Evolutionary conservation across 805 yeast species (phyloP).

Genomic region (Barnettozyma siamensis): DNA sequence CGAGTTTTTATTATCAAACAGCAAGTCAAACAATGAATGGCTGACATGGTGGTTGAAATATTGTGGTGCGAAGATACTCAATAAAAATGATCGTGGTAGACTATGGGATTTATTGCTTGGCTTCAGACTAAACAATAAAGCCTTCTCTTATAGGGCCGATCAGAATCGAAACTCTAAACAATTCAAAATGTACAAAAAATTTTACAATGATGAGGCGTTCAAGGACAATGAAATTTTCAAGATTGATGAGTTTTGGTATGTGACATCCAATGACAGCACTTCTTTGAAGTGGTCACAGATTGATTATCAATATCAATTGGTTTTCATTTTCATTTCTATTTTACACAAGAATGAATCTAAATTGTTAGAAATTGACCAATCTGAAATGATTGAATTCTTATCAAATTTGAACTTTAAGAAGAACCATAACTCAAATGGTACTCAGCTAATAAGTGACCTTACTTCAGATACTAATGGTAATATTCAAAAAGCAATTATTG

Average conservation of each 20-base stretch:
- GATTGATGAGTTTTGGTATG: conserved; percentile 17
- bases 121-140: conserved; percentile 47
- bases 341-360: conserved; percentile 74
- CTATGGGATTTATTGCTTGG: conserved; percentile 87
- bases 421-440: neutral
- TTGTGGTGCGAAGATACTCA: conserved; percentile 82
- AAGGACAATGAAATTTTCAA: conserved; percentile 7
- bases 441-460: conserved; percentile 2
- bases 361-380: conserved; percentile 81
- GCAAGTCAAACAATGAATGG: conserved; percentile 74
- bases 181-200: conserved; percentile 18
- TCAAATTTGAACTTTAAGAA: conserved; percentile 32
- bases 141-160: conserved; percentile 10
- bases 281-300: conserved; percentile 50
- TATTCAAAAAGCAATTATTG: conserved; percentile 65
- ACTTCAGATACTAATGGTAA: conserved; percentile 20
- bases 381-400: conserved; percentile 77
- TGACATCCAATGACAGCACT: conserved; percentile 14
- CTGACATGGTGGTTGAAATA: conserved; percentile 92
- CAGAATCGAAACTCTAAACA: conserved; percentile 13
- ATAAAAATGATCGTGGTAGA: conserved; percentile 75
- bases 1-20: conserved; percentile 52
- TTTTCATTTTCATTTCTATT: conserved; percentile 72
- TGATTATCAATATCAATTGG: conserved; percentile 70
- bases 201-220: conserved; percentile 12